A percentile compares a stretch with the other conserved stretches of the same genome.
Conservation (phyloP, 2,329 filamentous ascomycete species). For the Alternaria dauci region DNA sequence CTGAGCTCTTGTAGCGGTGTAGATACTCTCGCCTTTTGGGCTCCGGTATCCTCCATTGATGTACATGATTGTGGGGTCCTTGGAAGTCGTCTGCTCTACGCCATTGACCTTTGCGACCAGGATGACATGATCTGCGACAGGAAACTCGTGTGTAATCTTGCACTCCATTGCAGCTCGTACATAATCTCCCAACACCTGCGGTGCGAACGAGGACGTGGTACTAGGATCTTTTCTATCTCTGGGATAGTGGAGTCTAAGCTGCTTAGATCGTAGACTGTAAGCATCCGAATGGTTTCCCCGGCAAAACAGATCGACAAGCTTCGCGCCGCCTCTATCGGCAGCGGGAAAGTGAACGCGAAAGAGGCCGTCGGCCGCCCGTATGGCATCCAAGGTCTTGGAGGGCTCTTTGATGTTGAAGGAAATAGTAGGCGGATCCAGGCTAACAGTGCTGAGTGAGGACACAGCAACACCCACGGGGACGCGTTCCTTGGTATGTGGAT, state of each 20-base stretch:
- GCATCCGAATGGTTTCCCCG: slow-evolving; percentile 36
- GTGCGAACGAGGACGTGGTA: slow-evolving; percentile 20
- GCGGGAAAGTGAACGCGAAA: slow-evolving; percentile 63
- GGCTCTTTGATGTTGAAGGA: slow-evolving; percentile 69
- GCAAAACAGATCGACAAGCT: slow-evolving; percentile 41
- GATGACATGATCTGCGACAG: slow-evolving; percentile 58
- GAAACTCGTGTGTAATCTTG: slow-evolving; percentile 46
- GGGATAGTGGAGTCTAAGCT: slow-evolving; percentile 19
- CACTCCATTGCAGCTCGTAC: slow-evolving; percentile 47
- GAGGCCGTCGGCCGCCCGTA: slow-evolving; percentile 51
- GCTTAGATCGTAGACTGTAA: slow-evolving; percentile 27
- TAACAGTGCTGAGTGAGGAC: slow-evolving; percentile 69
- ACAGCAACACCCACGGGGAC: slow-evolving; percentile 60
- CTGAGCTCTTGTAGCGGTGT: slow-evolving; percentile 6
- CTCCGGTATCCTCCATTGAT: slow-evolving; percentile 37
- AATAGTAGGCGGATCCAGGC: slow-evolving; percentile 65
- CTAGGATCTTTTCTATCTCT: not conserved
- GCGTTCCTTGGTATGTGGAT: slow-evolving; percentile 19
- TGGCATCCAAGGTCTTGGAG: slow-evolving; percentile 64
- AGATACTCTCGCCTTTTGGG: slow-evolving; percentile 10
- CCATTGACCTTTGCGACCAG: slow-evolving; percentile 54
- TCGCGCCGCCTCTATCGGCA: slow-evolving; percentile 38
- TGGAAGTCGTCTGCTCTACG: slow-evolving; percentile 10
- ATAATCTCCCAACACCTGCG: slow-evolving; percentile 22
- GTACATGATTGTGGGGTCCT: slow-evolving; percentile 33